Percentiles rank a stretch among this genome's conserved stretches.
These are phyloP conservation scores for Taphrina betulina DNA, from an alignment of 1,139 yeast species.

Conservation along the genomic window DNA sequence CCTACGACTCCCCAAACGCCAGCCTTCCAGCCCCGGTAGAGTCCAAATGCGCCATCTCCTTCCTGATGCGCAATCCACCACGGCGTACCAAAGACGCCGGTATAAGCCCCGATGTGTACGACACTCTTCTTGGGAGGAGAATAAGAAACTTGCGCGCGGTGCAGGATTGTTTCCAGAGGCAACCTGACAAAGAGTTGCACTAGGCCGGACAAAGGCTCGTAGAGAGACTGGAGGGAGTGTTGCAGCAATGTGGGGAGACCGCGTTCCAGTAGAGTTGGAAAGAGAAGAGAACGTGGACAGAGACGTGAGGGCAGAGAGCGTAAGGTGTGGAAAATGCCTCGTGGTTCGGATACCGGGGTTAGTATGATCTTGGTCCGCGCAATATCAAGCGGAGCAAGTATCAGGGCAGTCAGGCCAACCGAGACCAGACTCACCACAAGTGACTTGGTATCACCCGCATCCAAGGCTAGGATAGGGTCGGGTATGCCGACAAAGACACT, in stretches of 20 bases:
- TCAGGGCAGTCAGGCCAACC: slow-evolving; percentile 68
- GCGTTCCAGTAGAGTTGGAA: slow-evolving; percentile 64
- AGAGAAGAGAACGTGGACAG: slow-evolving; percentile 56
- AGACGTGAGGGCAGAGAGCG: slow-evolving; percentile 47
- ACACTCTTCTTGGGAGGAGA: slow-evolving; percentile 42
- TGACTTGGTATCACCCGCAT: slow-evolving; percentile 70
- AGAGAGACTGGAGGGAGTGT: slow-evolving; percentile 60
- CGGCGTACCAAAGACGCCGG: slow-evolving; percentile 54
- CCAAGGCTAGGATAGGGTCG: slow-evolving; percentile 76
- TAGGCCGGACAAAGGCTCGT: slow-evolving; percentile 56
- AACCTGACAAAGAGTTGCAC: slow-evolving; percentile 70
- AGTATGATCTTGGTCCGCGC: slow-evolving; percentile 58
- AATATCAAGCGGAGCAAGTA: slow-evolving; percentile 77
- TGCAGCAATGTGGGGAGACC: slow-evolving; percentile 62
- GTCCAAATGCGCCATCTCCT: slow-evolving; percentile 30
- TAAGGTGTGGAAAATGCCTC: slow-evolving; percentile 46
- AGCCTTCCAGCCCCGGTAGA: slow-evolving; percentile 33
- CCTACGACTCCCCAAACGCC: slow-evolving; percentile 24
- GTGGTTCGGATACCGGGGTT: slow-evolving; percentile 26
- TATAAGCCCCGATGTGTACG: slow-evolving; percentile 50
- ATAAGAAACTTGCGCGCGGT: slow-evolving; percentile 76
- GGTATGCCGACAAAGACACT: slow-evolving; percentile 65
- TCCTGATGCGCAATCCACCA: slow-evolving; percentile 47
- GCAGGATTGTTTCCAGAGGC: slow-evolving; percentile 81
- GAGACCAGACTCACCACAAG: slow-evolving; percentile 68